Conservation (phyloP, 2,329 filamentous ascomycete species). For the Ophioceras dolichostomum region DNA sequence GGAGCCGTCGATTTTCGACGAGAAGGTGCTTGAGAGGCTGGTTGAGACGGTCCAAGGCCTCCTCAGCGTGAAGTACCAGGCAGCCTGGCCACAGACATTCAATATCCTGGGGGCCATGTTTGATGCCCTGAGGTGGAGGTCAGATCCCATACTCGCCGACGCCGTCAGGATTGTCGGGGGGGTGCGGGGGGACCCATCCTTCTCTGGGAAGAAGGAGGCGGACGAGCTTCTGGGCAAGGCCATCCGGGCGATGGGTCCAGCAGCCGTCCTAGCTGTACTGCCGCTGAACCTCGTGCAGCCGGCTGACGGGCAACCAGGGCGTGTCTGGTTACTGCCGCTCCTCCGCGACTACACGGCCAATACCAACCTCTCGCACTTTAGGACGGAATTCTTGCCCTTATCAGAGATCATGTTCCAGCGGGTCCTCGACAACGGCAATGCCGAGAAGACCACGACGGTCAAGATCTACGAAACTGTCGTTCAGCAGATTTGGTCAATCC, state of each 20-base stretch:
- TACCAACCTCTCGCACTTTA: conserved; percentile 77
- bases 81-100: conserved; percentile 91
- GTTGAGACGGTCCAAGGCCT: conserved; percentile 61
- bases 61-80: conserved; percentile 82
- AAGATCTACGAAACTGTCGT: conserved; percentile 98
- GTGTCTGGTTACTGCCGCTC: conserved; percentile 90
- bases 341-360: conserved; percentile 84
- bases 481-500: conserved; percentile 85
- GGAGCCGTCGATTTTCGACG: conserved; percentile 84
- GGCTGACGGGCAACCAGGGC: conserved; percentile 63
- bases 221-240: conserved; percentile 84
- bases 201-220: conserved; percentile 87
- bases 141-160: conserved; percentile 64
- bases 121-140: conserved; percentile 73
- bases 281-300: conserved; percentile 78
- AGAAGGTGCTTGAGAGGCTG: conserved; percentile 76
- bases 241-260: conserved; percentile 80
- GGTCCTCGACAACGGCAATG: conserved; percentile 68
- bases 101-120: conserved; percentile 80
- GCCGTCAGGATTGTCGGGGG: conserved; percentile 75
- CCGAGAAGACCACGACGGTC: conserved; percentile 86
- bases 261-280: conserved; percentile 67
- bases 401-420: conserved; percentile 85
- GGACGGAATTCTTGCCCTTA: conserved; percentile 71
- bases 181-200: conserved; percentile 75